Evolutionary conservation across 208 protist species (phyloP).

Genomic region (Trypanosoma brucei): DNA sequence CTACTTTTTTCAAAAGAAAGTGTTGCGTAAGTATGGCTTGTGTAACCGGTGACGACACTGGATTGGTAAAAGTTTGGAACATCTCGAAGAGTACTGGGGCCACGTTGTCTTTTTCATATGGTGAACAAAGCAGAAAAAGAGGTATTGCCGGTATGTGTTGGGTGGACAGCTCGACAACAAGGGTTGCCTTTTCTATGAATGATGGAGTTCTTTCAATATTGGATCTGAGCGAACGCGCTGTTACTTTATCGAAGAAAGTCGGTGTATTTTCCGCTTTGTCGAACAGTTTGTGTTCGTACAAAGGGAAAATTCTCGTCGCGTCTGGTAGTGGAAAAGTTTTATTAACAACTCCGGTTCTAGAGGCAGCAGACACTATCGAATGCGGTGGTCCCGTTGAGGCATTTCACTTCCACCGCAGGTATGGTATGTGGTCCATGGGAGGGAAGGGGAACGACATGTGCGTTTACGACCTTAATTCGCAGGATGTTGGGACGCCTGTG

Average conservation of each 20-base stretch:
- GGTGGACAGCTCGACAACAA: constrained; percentile 48
- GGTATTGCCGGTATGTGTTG: constrained; percentile 75
- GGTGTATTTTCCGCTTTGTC: constrained; percentile 37
- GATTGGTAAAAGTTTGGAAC: constrained; percentile 82
- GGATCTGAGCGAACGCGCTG: constrained; percentile 27
- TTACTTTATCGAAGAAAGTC: constrained; percentile 32
- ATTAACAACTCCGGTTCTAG: constrained; percentile 35
- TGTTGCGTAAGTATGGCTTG: constrained; percentile 45
- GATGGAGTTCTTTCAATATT: constrained; percentile 60
- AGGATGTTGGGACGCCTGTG: constrained; percentile 38
- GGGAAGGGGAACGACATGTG: constrained; percentile 67
- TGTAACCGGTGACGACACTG: constrained; percentile 80
- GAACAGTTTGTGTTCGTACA: constrained; percentile 57
- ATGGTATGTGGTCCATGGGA: constrained; percentile 68
- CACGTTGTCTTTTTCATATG: constrained; percentile 59
- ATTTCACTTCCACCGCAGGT: constrained; percentile 72
- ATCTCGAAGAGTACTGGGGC: constrained; percentile 66
- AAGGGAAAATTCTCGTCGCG: constrained; percentile 49
- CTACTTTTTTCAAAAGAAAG: not conserved
- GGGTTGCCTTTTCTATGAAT: constrained; percentile 54
- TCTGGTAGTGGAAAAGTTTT: constrained; percentile 39
- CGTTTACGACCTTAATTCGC: constrained; percentile 56
- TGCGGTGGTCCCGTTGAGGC: constrained; percentile 62
- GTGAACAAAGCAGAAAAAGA: constrained; percentile 57
- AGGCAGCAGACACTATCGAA: constrained; percentile 13